Conservation (phyloP, 2,329 filamentous ascomycete genomes). For the Cadophora gregata region DNA sequence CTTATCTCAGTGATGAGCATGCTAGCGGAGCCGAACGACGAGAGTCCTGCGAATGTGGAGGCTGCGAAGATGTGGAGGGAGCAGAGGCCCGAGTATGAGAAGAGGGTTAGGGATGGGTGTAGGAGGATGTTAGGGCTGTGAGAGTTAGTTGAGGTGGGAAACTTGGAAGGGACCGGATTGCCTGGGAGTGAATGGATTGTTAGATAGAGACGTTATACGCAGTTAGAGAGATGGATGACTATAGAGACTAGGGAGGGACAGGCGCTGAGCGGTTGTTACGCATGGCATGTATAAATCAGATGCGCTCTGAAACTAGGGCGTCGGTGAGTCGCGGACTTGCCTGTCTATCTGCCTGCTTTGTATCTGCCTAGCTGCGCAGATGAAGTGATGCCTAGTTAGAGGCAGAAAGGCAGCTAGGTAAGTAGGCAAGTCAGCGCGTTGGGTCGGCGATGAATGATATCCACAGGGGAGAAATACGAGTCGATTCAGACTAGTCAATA, state of each 20-base stretch:
- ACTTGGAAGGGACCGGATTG: no score
- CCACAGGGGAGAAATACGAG: not conserved
- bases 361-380: not conserved
- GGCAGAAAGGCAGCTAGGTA: no score
- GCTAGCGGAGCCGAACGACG: slow-evolving; percentile 96
- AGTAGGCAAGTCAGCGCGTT: not conserved
- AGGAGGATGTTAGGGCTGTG: slow-evolving; percentile 77
- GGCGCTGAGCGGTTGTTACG: not conserved
- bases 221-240: not conserved
- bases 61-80: slow-evolving; percentile 97
- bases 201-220: not conserved
- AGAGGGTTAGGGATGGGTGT: slow-evolving; percentile 82
- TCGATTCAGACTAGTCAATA: not conserved
- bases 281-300: not conserved
- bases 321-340: not conserved
- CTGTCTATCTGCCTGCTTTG: not conserved
- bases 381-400: not conserved
- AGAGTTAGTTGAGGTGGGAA: slow-evolving; percentile 9
- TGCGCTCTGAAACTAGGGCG: not conserved
- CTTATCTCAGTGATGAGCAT: slow-evolving; percentile 97
- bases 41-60: slow-evolving; percentile 95
- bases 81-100: slow-evolving; percentile 81
- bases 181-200: not conserved
- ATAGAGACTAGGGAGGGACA: not conserved
- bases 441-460: not conserved